Base-by-base conservation (phyloP, 176 grass and related monocot genomes). In the Alloteropsis semialata region DNA sequence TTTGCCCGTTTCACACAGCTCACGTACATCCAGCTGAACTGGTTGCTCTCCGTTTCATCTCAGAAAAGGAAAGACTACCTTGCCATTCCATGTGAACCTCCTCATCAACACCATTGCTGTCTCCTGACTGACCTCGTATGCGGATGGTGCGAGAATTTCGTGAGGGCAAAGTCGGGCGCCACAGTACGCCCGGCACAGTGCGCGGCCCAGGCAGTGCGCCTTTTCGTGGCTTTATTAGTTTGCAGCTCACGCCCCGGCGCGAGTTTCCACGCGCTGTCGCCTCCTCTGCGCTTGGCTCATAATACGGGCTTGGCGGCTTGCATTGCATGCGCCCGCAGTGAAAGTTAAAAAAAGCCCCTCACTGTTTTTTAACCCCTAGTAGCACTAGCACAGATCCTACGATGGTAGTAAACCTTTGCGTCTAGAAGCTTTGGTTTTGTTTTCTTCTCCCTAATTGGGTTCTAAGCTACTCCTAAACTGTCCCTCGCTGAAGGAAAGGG, bases 191-290 rank as follows among this genome's bases (percentile, higher is more conserved):
- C 12, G 5, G 11, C 57, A 34, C 29, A 45, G 41, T 29, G 0
- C 70, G 41, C 61, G 44, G 38, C 25, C 61, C 68, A 71, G 45
- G 77, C 62, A 62, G 55, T 72, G 72, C 88, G 60, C 44, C 78
- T 77, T 82, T 85, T 86, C 69, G 7, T 81, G 36, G 76, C 87
- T 85, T 85, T 81, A 65, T 63, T 85, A 41, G 68, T 89, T 77
- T 82, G 76, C 72, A 27, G 28, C 16, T 82, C 88, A 89, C 78
- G 70, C 71, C 55, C 81, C 64, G 78, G 64, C 65, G 54, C 83
- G 65, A 43, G 55, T 78, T 56, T 78, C 65, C 55, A 90, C 30
- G 83, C 57, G 16, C 88, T 90, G 78, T 90, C 88, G 83, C 45
- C 43, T 54, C 67, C 17, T 43, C 37, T 70, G 46, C 28, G 27